Conservation (phyloP, 2,329 filamentous ascomycete species). For the Neonectria coccinea region DNA sequence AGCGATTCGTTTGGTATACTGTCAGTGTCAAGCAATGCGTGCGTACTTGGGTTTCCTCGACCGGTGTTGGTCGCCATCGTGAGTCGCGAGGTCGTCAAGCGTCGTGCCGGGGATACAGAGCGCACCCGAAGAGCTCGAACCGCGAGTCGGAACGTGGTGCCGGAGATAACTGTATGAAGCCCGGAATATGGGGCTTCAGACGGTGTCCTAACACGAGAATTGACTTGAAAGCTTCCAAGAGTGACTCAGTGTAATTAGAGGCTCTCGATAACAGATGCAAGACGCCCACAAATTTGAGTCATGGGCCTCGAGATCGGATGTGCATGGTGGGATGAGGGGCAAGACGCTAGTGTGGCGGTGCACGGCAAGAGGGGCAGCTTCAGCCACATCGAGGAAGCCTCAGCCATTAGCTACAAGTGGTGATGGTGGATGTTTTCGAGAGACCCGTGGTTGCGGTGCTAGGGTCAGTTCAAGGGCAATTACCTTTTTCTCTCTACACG, state of each 20-base stretch:
- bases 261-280: constrained; percentile 32
- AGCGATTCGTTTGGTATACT: constrained; percentile 23
- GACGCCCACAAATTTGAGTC: constrained; percentile 44
- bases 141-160: constrained; percentile 63
- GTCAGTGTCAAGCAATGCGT: constrained; percentile 18
- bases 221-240: constrained; percentile 26
- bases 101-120: constrained; percentile 62
- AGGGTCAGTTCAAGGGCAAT: background rate
- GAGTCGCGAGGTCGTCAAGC: constrained; percentile 55
- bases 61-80: constrained; percentile 71
- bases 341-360: constrained; percentile 32
- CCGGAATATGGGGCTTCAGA: constrained; percentile 52
- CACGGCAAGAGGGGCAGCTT: constrained; percentile 28
- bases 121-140: constrained; percentile 69
- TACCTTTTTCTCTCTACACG: background rate
- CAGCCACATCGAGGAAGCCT: constrained; percentile 31
- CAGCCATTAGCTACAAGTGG: constrained; percentile 8
- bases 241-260: constrained; percentile 36
- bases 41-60: constrained; percentile 56
- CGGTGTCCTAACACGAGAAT: constrained; percentile 39
- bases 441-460: background rate
- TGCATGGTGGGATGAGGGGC: constrained; percentile 39
- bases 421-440: constrained; percentile 21
- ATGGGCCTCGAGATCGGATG: constrained; percentile 31
- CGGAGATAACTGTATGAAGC: constrained; percentile 53